Base-by-base conservation (phyloP, 805 yeast genomes). In the Lipomyces mesembrius region DNA sequence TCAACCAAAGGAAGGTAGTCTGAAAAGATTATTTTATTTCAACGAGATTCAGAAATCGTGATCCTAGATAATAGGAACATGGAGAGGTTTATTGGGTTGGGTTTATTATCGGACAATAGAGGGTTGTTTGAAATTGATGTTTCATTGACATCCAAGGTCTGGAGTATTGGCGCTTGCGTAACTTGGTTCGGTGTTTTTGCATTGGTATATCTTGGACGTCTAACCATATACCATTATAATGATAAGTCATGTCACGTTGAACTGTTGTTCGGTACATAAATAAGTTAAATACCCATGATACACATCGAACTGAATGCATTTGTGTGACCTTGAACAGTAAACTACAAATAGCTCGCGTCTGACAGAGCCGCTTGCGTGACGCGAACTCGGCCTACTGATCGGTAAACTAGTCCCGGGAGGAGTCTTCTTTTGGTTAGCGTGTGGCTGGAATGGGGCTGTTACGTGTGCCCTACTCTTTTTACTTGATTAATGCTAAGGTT, bases 21-120 rank as follows among this genome's bases (percentile, higher is more conserved):
- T 60, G 32, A 64, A 64, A 61, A 57, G 37, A 27, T 37, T 64
- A 27, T 64, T 64, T 25, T 20, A 64, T 35, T 64, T 64, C 49
- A 56, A 55, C 17, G 67, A 64, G 32, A 39, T 52, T 6, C 63
- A 46, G 54, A 25, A 55, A 17, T 43, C 63, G 20, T 63, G 25
- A n/a, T 17, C 22, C 20, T 37, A 37, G 43, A 37, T 11, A 37
- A 4, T 14, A 12, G 17, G 43, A 37, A 14, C 17, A 37, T 37
- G 12, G 43, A 37, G 17, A 5, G 5, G 32, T 29, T 29, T 5
- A 37, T 37, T 37, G 49, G 20, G 20, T n/a, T 43, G 20, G 14
- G 25, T 17, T 17, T 43, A 17, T n/a, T 43, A n/a, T 17, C 20
- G 49, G 49, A n/a, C 20, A n/a, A 43, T 43, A 43, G 49, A 43